Percentiles rank a stretch among this genome's conserved stretches.
Evolutionary conservation across 2,329 filamentous ascomycete genomes (phyloP).

Genomic region (Colletotrichum noveboracense): DNA sequence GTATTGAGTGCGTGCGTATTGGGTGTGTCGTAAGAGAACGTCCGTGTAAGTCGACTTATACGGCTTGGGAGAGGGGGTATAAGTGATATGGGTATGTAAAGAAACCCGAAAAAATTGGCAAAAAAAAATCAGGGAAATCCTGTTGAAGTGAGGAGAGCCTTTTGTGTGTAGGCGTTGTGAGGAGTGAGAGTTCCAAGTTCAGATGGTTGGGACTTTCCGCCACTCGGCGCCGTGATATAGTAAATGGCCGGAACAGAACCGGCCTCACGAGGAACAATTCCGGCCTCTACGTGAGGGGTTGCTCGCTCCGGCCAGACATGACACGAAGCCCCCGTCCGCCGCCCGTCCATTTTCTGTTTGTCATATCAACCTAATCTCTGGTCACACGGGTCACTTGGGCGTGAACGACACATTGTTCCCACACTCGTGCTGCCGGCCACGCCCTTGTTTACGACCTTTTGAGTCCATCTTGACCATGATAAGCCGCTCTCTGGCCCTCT

Average conservation of each 20-base stretch:
- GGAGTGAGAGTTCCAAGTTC: conserved; percentile 17
- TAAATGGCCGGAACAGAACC: conserved; percentile 47
- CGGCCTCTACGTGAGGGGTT: conserved; percentile 42
- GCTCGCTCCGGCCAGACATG: conserved; percentile 7
- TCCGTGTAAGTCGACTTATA: conserved; percentile 5
- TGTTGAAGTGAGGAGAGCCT: neutral
- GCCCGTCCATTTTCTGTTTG: conserved; percentile 22
- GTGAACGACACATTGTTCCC: neutral
- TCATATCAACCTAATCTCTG: conserved; percentile 21
- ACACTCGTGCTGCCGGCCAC: neutral
- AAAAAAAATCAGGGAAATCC: neutral
- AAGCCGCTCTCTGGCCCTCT: neutral
- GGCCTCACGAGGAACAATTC: conserved; percentile 19
- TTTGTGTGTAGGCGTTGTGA: conserved; percentile 11
- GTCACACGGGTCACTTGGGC: conserved; percentile 10
- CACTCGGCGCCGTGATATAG: conserved; percentile 46
- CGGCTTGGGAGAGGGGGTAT: neutral
- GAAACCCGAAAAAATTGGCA: neutral
- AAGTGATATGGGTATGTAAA: conserved; percentile 10
- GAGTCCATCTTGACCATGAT: neutral
- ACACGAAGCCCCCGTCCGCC: conserved; percentile 10
- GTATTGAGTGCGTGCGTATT: neutral
- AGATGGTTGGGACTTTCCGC: conserved; percentile 2
- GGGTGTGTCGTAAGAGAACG: neutral
- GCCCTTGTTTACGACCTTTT: neutral